Base-by-base conservation (phyloP, 1,284 basidiomycete species). In the Malassezia nana region DNA sequence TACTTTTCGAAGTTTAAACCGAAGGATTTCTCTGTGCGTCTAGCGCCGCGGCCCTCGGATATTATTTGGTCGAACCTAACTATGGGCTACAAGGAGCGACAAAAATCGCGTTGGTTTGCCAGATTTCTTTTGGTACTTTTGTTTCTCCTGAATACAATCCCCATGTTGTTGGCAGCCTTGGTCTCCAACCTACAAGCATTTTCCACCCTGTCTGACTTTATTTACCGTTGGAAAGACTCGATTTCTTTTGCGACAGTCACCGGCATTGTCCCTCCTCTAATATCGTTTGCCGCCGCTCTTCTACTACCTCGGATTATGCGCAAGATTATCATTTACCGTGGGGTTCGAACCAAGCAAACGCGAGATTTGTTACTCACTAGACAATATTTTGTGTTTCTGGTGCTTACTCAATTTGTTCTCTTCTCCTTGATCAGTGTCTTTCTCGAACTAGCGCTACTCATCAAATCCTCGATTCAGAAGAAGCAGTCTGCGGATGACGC, bases 21-120 rank as follows among this genome's bases (percentile, higher is more conserved):
- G 9, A 32, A 50, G 5, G 67, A 67, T 7, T 54, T 69, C 45
- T 55, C 52, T 30, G 63, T 72, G 33, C 46, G 58, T 1, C 57
- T 74, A 6, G 66, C 71, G 0, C 64, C 68, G 4, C 60, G 64
- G 6, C 71, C 71, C 2, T 47, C 58, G 8, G 69, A 67, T 41
- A 69, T 74, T 53, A 63, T 74, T 32, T 74, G 71, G 71, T 31
- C 60, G 41, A 74, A 74, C 48, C 57, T 74, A 22, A 64, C 56
- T 8, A 55, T 58, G 35, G 56, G 63, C 12, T 51, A 48, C 6
- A 57, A 42, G n/a, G 52, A 61, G 47, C 58, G 67, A 6, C 52
- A 54, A 30, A 57, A 62, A 30, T 62, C 60, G 6, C 66, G 62
- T 45, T 50, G 58, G 28, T 55, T 63, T 18, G 71, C 69, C 29